Evolutionary conservation across 163 green algal species (phyloP).

Genomic region (Scenedesmus sp.): DNA sequence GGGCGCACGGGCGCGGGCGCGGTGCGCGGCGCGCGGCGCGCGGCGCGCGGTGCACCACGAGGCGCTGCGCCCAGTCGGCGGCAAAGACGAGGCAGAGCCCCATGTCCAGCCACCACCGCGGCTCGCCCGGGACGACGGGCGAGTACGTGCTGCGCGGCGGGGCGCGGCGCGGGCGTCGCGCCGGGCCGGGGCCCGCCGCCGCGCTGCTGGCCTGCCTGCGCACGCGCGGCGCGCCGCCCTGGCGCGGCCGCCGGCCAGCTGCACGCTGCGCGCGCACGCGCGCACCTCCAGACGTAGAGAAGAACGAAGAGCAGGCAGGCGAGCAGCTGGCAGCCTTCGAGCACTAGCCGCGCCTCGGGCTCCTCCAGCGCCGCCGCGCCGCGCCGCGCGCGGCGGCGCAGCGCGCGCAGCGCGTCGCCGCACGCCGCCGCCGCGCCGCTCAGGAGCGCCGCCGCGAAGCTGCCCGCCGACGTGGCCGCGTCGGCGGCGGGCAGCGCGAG

Average conservation of each 20-base stretch:
- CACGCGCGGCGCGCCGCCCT: too few relatives aligned
- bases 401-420: slow-evolving; percentile 1
- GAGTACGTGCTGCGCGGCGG: slow-evolving; percentile 70
- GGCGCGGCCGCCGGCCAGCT: too few relatives aligned
- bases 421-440: background rate
- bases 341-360: slow-evolving; percentile 17
- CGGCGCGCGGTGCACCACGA: slow-evolving; percentile 57
- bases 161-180: too few relatives aligned
- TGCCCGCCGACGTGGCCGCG: too few relatives aligned
- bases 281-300: slow-evolving; percentile 79
- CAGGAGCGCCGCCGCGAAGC: slow-evolving; percentile 1
- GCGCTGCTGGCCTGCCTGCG: too few relatives aligned
- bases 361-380: background rate
- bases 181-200: too few relatives aligned
- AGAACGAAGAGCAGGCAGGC: slow-evolving; percentile 73
- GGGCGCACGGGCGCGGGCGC: too few relatives aligned
- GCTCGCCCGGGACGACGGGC: slow-evolving; percentile 51
- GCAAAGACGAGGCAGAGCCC: slow-evolving; percentile 75
- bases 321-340: slow-evolving; percentile 59
- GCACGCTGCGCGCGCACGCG: background rate
- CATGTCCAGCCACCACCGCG: slow-evolving; percentile 68
- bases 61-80: slow-evolving; percentile 66
- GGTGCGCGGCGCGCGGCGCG: background rate
- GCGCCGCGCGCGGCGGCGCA: background rate
- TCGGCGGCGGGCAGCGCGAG: too few relatives aligned